Conservation (phyloP, 2,329 filamentous ascomycete genomes). For the Teratosphaeria gauchensis region DNA sequence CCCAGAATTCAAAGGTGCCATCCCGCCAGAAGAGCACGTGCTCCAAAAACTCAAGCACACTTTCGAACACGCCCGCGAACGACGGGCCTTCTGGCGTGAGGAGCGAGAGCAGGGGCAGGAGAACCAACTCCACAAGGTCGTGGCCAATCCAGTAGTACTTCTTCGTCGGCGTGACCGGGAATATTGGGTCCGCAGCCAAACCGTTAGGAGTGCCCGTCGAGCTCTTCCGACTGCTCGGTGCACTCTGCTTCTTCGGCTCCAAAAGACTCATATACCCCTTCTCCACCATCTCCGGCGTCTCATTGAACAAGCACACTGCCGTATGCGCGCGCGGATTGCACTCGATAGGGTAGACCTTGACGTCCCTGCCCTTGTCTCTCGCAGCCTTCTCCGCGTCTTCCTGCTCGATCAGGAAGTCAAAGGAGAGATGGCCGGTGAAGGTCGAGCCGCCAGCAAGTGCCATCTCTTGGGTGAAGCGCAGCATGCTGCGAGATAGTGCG, state of each 20-base stretch:
- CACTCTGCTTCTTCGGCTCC: slow-evolving; percentile 14
- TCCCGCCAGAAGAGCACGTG: slow-evolving; percentile 42
- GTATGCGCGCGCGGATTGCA: slow-evolving; percentile 64
- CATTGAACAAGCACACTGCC: slow-evolving; percentile 51
- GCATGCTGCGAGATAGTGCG: slow-evolving; percentile 49
- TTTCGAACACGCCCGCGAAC: slow-evolving; percentile 16
- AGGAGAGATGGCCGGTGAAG: slow-evolving; percentile 62
- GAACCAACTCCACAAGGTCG: slow-evolving; percentile 46
- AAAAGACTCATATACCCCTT: slow-evolving; percentile 44
- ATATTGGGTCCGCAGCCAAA: slow-evolving; percentile 3
- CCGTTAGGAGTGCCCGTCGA: slow-evolving; percentile 9
- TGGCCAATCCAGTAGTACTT: slow-evolving; percentile 59
- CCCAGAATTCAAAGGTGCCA: slow-evolving; percentile 40
- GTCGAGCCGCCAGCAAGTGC: slow-evolving; percentile 38
- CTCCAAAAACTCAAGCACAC: slow-evolving; percentile 25
- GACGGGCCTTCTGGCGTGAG: slow-evolving; percentile 19
- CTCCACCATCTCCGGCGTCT: slow-evolving; percentile 34
- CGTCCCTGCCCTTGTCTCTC: slow-evolving; percentile 16
- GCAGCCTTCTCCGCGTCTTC: slow-evolving; percentile 24
- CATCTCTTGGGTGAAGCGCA: slow-evolving; percentile 53
- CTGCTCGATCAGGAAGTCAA: slow-evolving; percentile 58
- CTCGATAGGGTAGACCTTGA: slow-evolving; percentile 55
- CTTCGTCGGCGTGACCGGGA: slow-evolving; percentile 11
- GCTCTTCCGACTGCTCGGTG: slow-evolving; percentile 7
- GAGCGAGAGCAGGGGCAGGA: slow-evolving; percentile 39